Base-by-base conservation (phyloP, 495 filamentous ascomycete genomes). In the Lentithecium fluviatile region DNA sequence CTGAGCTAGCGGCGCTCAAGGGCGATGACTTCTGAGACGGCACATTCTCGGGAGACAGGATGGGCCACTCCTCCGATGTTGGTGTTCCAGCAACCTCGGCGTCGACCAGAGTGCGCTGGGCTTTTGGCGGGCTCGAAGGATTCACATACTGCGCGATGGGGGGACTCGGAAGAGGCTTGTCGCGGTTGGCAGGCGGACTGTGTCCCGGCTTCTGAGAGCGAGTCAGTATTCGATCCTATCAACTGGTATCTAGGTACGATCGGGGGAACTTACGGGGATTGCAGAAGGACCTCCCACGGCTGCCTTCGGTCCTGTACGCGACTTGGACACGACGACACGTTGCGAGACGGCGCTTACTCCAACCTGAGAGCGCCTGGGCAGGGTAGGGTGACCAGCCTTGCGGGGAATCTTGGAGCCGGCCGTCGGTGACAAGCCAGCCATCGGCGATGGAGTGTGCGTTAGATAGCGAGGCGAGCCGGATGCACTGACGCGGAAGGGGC, bases 111-210 rank as follows among this genome's bases (percentile, higher is more conserved):
- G 64, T 66, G 47, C 52, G 58, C 7, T 24, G 46, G 6, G 48
- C 47, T 40, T 66, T 66, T 15, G 40, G 12, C n/a, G 64, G 64
- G 32, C 64, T 66, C 2, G 21, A 1, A 7, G 52, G 38, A 19
- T 60, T 50, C 19, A 58, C 48, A 19, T 62, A 20, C 15, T 51
- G 38, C 20, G 52, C 64, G 25, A 62, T 40, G 19, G 64, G 64
- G 3, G 58, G 52, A 37, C 57, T 62, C 11, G 64, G 64, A 15
- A 66, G 49, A 37, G 58, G 52, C 25, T 66, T 66, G 52, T 66
- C 34, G 20, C 20, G 48, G 43, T 26, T 47, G 11, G n/a, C 40
- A 43, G 37, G 11, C 17, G 52, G 17, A 11, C 25, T 56, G 11
- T 43, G 19, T 24, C 5, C 21, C 40, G 40, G 40, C 40, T 43